Conservation (phyloP, 2,329 filamentous ascomycete genomes). For the Blastomyces gilchristii region DNA sequence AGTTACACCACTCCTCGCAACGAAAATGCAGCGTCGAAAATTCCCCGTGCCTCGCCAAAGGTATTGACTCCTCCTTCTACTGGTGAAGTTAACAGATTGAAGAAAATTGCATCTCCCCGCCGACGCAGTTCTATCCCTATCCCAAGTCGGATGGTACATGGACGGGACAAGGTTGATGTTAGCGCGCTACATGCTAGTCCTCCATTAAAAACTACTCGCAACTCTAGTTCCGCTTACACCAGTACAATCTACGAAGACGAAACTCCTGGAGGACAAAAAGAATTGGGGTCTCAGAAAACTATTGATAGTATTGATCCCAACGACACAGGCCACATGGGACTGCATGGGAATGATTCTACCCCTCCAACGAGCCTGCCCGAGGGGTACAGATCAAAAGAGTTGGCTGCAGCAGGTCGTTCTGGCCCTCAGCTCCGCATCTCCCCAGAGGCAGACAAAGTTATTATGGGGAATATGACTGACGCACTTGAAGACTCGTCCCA, state of each 20-base stretch:
- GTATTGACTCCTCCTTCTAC: neutral
- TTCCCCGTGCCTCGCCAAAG: slow-evolving; percentile 15
- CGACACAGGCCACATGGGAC: neutral
- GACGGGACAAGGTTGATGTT: slow-evolving; percentile 1
- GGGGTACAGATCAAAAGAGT: slow-evolving; percentile 14
- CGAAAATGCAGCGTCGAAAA: slow-evolving; percentile 9
- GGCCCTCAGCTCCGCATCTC: slow-evolving; percentile 17
- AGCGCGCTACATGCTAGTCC: neutral
- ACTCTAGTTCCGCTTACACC: neutral
- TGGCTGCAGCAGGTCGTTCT: slow-evolving; percentile 9
- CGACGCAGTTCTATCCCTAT: slow-evolving; percentile 16
- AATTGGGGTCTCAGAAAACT: neutral
- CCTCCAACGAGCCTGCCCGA: neutral
- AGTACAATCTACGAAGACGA: slow-evolving; percentile 1
- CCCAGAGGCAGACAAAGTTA: slow-evolving; percentile 17
- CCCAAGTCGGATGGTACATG: slow-evolving; percentile 13
- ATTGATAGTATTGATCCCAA: no score
- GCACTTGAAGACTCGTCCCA: neutral
- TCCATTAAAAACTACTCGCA: neutral
- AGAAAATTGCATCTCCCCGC: slow-evolving; percentile 6
- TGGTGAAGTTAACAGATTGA: slow-evolving; percentile 1
- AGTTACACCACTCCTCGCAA: slow-evolving; percentile 4
- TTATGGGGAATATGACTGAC: slow-evolving; percentile 13
- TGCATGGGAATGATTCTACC: neutral
- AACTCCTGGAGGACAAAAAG: neutral